Base-by-base conservation (phyloP, 2,329 filamentous ascomycete genomes). In the Lecanosticta acicola region DNA sequence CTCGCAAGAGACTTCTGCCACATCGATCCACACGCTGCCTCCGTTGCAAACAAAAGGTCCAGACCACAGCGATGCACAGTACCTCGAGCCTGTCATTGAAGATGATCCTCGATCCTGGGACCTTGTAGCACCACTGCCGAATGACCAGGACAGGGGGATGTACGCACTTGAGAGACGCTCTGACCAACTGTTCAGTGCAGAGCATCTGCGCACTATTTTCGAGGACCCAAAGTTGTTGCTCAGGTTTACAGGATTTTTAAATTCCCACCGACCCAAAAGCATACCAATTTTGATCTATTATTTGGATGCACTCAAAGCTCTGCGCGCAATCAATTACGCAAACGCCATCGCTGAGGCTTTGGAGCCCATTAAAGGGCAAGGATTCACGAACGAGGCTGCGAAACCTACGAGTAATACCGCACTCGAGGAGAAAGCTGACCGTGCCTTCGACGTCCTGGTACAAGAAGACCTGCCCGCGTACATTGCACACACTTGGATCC, bases 381-480 rank as follows among this genome's bases (percentile, higher is more conserved):
- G 75, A 1, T 83, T 84, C 46, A 80, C 77, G 0, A 61, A 72
- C 0, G 67, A 71, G 3, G 63, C 68, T 2, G 71, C 78, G 1
- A 69, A 71, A 10, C 65, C 70, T 1, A 84, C 81, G 0, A 62
- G 71, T 5, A 87, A 85, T 55, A 64, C 68, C 2, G 69, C 75
- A 0, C 67, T 89, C 14, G 73, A 83, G 56, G 75, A 78, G 43
- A 83, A 82, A 57, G 80, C 82, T 0, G 68, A 75, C n/a, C 70
- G 77, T 48, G 81, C 83, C 1, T 84, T 89, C 46, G 74, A 81
- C 26, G 68, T 75, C 0, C 67, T 89, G 10, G 80, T 81, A 1
- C 71, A 74, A 24, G 80, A 88, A 34, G 84, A 87, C 46, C 65
- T 89, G 1, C 83, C 85, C 1, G 83, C 83, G 0, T 89, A 82